These are phyloP conservation scores for Poa annua DNA, from an alignment of 176 grass and related monocot genomes.

Conservation along the genomic window DNA sequence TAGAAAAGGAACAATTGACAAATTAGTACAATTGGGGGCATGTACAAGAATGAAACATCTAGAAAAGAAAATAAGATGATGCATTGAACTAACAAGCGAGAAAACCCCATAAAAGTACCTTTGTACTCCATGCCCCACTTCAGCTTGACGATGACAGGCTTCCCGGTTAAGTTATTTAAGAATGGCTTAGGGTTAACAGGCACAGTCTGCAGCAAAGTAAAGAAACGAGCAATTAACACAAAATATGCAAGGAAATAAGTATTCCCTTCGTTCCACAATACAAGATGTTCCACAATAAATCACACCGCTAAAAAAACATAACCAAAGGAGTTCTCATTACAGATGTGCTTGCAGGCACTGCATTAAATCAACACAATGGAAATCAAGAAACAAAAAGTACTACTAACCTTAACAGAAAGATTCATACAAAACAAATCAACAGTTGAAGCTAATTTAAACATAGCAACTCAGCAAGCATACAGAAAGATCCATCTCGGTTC, in stretches of 20 bases:
- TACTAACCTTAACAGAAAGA: neutral
- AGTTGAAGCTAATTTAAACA: neutral
- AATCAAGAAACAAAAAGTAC: conserved; percentile 5
- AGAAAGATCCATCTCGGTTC: neutral
- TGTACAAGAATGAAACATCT: neutral
- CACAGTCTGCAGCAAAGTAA: conserved; percentile 58
- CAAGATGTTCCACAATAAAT: too few relatives aligned
- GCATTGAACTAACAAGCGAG: neutral
- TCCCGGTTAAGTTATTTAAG: conserved; percentile 89
- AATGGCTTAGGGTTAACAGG: conserved; percentile 93
- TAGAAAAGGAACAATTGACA: neutral
- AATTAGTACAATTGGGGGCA: neutral
- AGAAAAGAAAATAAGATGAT: neutral
- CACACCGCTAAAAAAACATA: neutral
- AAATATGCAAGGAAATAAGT: neutral
- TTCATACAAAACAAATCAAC: neutral
- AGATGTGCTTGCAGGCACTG: neutral
- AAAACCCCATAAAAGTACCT: conserved; percentile 52
- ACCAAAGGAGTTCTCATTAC: neutral
- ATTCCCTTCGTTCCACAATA: too few relatives aligned
- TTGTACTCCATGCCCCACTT: conserved; percentile 99
- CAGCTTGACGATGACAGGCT: conserved; percentile 79
- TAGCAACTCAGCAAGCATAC: neutral
- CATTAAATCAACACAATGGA: neutral
- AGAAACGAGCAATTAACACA: conserved; percentile 6